These are phyloP conservation scores for Picochlorum sp. DNA, from an alignment of 139 green algal species.

Conservation along the genomic window DNA sequence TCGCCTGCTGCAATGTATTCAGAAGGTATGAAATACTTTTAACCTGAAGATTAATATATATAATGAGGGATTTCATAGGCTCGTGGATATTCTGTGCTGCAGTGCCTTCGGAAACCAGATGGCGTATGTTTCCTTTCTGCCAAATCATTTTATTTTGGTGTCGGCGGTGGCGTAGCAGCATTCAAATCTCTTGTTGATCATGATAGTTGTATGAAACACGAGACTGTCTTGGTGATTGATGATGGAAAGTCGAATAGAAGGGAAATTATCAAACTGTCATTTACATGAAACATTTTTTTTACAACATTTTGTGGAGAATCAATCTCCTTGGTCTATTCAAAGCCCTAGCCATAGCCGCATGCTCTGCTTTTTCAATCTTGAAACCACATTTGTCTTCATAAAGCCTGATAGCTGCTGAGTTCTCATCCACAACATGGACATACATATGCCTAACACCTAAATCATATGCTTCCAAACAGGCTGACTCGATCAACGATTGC, in stretches of 20 bases:
- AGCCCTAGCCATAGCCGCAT: constrained; percentile 25
- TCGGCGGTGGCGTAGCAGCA: constrained; percentile 69
- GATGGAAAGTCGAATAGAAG: constrained; percentile 27
- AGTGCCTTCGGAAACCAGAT: constrained; percentile 18
- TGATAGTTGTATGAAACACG: constrained; percentile 12
- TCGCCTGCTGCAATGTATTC: constrained; percentile 55
- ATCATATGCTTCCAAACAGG: background rate
- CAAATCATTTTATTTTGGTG: constrained; percentile 96
- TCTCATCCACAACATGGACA: constrained; percentile 60
- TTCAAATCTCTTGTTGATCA: constrained; percentile 53
- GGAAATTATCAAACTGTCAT: constrained; percentile 22
- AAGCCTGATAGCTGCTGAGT: constrained; percentile 42
- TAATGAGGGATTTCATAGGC: background rate
- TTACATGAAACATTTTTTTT: background rate
- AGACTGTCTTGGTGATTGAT: constrained; percentile 9
- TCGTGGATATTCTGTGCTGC: constrained; percentile 6
- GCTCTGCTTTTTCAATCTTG: constrained; percentile 46
- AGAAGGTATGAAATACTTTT: constrained; percentile 33
- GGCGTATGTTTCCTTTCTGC: constrained; percentile 71
- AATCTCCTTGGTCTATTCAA: constrained; percentile 41
- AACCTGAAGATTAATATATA: background rate
- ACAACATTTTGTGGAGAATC: constrained; percentile 31
- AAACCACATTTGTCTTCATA: constrained; percentile 44
- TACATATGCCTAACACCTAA: constrained; percentile 44
- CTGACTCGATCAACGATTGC: background rate